These are phyloP conservation scores for Calonectria hongkongensis DNA, from an alignment of 2,329 filamentous ascomycete species.

Conservation along the genomic window DNA sequence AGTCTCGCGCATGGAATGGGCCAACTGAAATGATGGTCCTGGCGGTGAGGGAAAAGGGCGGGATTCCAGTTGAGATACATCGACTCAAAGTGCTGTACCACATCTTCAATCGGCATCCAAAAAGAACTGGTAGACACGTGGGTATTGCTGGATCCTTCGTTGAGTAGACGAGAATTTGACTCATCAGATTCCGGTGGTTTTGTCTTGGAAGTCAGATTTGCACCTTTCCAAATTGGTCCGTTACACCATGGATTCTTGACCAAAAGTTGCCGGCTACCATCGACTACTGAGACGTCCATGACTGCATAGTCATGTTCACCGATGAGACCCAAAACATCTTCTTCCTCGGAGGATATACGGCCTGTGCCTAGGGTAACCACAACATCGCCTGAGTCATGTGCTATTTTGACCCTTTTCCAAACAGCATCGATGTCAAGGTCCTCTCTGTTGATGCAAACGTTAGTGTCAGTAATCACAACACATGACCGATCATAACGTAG, in stretches of 20 bases:
- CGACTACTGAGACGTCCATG: slow-evolving; percentile 81
- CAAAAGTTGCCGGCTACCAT: slow-evolving; percentile 80
- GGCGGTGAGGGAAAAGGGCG: slow-evolving; percentile 83
- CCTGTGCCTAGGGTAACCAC: slow-evolving; percentile 94
- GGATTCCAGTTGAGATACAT: slow-evolving; percentile 99
- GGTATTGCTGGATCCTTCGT: neutral
- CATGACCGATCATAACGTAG: no score
- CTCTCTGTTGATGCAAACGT: slow-evolving; percentile 70
- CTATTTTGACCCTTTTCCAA: slow-evolving; percentile 85
- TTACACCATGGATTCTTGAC: slow-evolving; percentile 98
- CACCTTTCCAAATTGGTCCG: slow-evolving; percentile 82
- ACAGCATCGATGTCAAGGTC: slow-evolving; percentile 84
- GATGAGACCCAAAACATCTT: slow-evolving; percentile 87
- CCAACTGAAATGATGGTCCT: slow-evolving; percentile 96
- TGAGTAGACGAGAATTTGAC: neutral
- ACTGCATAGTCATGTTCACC: slow-evolving; percentile 97
- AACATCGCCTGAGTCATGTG: slow-evolving; percentile 86
- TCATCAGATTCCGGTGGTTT: neutral
- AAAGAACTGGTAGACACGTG: slow-evolving; percentile 80
- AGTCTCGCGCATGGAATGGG: slow-evolving; percentile 72
- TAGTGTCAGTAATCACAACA: slow-evolving; percentile 22
- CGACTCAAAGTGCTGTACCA: slow-evolving; percentile 94
- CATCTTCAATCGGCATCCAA: slow-evolving; percentile 93
- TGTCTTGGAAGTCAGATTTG: slow-evolving; percentile 16
- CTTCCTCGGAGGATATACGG: slow-evolving; percentile 83